phyloP scores from a whole-genome alignment of 2,329 filamentous ascomycete genomes.

The Clarireedia hainanense region DNA sequence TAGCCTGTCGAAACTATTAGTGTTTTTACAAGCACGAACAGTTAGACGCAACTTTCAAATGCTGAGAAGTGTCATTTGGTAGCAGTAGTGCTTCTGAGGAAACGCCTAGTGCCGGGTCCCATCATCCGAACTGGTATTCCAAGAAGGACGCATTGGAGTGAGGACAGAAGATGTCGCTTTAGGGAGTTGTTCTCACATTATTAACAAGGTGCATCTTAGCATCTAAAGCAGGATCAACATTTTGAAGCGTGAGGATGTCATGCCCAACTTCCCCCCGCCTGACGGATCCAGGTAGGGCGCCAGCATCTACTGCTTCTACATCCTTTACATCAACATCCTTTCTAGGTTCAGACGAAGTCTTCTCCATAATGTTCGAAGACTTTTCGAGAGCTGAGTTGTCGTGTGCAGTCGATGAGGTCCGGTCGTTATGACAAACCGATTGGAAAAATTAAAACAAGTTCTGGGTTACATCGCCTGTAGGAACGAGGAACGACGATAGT shows the following conservation, averaged over 20 bases:
- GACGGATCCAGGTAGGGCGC: not conserved
- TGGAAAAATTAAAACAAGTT: too few species aligned
- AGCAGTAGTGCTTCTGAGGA: not conserved
- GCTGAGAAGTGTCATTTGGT: not conserved
- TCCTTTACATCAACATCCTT: constrained; percentile 12
- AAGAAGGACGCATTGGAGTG: not conserved
- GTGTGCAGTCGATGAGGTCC: too few species aligned
- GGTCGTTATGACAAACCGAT: too few species aligned
- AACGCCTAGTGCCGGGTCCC: not conserved
- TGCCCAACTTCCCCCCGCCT: constrained; percentile 2
- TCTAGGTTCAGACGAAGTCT: not conserved
- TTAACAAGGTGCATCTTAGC: constrained; percentile 65
- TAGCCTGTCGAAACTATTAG: constrained; percentile 29
- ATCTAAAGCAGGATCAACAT: constrained; percentile 53
- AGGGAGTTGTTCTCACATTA: constrained; percentile 39
- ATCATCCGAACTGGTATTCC: not conserved
- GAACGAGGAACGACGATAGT: too few species aligned
- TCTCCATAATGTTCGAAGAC: not conserved
- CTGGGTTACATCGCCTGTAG: too few species aligned
- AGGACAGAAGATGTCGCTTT: not conserved
- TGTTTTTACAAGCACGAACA: not conserved
- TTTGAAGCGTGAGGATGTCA: constrained; percentile 50
- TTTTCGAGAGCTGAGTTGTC: not conserved
- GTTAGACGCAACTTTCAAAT: not conserved
- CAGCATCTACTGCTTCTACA: constrained; percentile 5